Conservation (phyloP, 208 protist genomes). For the Angomonas deanei region DNA sequence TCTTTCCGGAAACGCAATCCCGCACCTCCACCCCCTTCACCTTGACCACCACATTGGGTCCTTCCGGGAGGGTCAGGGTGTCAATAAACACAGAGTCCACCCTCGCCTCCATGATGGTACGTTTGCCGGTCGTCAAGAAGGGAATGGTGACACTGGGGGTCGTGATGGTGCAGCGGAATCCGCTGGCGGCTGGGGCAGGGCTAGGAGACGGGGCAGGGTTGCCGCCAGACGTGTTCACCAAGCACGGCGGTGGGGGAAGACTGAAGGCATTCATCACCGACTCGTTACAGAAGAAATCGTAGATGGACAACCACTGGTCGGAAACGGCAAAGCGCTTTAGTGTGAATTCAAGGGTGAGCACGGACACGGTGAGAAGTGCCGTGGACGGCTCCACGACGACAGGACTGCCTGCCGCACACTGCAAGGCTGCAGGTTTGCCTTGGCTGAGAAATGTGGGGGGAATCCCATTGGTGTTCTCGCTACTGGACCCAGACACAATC, state of each 20-base stretch:
- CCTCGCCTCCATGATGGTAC: constrained; percentile 59
- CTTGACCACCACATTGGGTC: constrained; percentile 32
- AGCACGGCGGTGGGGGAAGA: constrained; percentile 1
- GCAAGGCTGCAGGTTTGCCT: neutral
- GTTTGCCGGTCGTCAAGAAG: constrained; percentile 53
- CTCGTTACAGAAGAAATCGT: constrained; percentile 79
- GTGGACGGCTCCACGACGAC: neutral
- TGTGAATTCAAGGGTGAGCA: constrained; percentile 71
- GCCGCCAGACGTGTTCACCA: neutral
- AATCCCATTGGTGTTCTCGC: neutral
- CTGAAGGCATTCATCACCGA: constrained; percentile 36
- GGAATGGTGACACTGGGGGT: constrained; percentile 69
- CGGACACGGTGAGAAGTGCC: constrained; percentile 33
- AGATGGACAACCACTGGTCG: constrained; percentile 77
- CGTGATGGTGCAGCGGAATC: constrained; percentile 54
- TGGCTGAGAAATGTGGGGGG: neutral
- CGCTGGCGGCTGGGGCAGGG: too few relatives aligned
- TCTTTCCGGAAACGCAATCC: constrained; percentile 47
- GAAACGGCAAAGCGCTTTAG: constrained; percentile 78
- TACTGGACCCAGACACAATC: neutral
- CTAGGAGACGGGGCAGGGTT: neutral
- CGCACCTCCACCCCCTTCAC: constrained; percentile 58
- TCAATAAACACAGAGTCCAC: constrained; percentile 60
- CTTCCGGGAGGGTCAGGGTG: constrained; percentile 28
- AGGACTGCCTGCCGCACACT: neutral